These are phyloP conservation scores for Mycena albidolilacea DNA, from an alignment of 768 basidiomycete genomes.

Conservation along the genomic window DNA sequence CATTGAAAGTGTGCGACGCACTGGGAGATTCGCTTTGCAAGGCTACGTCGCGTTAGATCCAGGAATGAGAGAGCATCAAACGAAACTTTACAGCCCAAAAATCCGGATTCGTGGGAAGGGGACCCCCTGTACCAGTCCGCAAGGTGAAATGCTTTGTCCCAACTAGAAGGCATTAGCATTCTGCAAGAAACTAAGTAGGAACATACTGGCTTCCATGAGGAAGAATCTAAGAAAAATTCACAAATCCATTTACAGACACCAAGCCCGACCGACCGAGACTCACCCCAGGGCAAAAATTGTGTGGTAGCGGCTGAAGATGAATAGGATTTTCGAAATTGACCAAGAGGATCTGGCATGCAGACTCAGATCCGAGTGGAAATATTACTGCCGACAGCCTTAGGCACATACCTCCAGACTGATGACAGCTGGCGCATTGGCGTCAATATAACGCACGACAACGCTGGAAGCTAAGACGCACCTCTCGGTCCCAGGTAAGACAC, in stretches of 20 bases:
- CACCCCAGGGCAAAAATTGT: conserved; percentile 24
- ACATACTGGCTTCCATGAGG: conserved; percentile 26
- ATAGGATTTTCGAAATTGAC: conserved; percentile 18
- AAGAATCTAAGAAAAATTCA: conserved; percentile 26
- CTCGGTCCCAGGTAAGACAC: conserved; percentile 21
- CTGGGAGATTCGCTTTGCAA: conserved; percentile 23
- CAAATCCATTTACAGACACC: conserved; percentile 6
- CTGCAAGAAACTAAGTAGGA: conserved; percentile 6
- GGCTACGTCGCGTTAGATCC: conserved; percentile 14
- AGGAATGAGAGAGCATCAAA: conserved; percentile 17
- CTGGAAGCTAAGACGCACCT: conserved; percentile 20
- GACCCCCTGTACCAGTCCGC: conserved; percentile 12
- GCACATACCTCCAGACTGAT: conserved; percentile 27
- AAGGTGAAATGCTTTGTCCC: conserved; percentile 19
- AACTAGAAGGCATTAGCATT: conserved; percentile 18
- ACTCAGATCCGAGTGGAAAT: conserved; percentile 15
- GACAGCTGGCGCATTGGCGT: conserved; percentile 12
- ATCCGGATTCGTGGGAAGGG: conserved; percentile 16
- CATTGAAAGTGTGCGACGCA: conserved; percentile 20
- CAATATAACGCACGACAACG: conserved; percentile 4
- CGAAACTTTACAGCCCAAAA: conserved; percentile 23
- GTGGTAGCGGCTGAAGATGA: conserved; percentile 26
- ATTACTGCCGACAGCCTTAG: conserved; percentile 17
- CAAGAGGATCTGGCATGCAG: conserved; percentile 12
- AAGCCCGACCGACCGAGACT: conserved; percentile 16